Base-by-base conservation (phyloP, 805 yeast species). In the Blastobotrys americana region DNA sequence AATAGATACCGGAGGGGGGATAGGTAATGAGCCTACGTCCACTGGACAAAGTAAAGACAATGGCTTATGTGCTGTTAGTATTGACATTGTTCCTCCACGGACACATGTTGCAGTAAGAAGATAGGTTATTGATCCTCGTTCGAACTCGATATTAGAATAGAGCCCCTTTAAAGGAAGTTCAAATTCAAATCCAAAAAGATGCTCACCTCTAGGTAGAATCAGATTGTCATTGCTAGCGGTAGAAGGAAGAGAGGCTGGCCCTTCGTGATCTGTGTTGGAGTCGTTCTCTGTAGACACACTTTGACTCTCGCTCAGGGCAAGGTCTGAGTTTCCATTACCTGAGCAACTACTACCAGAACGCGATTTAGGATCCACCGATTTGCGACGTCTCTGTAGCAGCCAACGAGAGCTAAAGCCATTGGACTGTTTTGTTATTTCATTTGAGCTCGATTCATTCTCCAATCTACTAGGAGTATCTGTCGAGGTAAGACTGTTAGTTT, bases 131-230 rank as follows among this genome's bases (percentile, higher is more conserved):
- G 85, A 75, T n/a, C 97, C 96, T 55, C 80, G 78, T 53, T 89
- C 96, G 55, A 88, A 88, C 51, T 79, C 80, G 20, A 88, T 74
- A 41, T 87, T 78, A 18, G 93, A 83, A 61, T 71, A 81, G 2
- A 85, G 73, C 51, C 83, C 75, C 51, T 76, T 78, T 53, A 72
- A 73, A 1, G 96, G 96, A n/a, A 88, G 70, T 53, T 77, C 81
- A 36, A 88, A 84, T 39, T 82, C 76, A 58, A 88, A 89, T 17
- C 95, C 95, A 59, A 89, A 88, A 28, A 85, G 66, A 63, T 88
- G 96, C 57, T 84, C 90, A 35, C 96, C 96, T 55, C 55, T 38
- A 16, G 50, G 54, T 9, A 56, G 44, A 6, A 40, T 31, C 22
- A 39, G 36, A 3, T 15, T 17, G 31, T 25, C 31, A 13, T 8